Conservation (phyloP, 164 flowering plant genomes). For the Dillenia turbinata region DNA sequence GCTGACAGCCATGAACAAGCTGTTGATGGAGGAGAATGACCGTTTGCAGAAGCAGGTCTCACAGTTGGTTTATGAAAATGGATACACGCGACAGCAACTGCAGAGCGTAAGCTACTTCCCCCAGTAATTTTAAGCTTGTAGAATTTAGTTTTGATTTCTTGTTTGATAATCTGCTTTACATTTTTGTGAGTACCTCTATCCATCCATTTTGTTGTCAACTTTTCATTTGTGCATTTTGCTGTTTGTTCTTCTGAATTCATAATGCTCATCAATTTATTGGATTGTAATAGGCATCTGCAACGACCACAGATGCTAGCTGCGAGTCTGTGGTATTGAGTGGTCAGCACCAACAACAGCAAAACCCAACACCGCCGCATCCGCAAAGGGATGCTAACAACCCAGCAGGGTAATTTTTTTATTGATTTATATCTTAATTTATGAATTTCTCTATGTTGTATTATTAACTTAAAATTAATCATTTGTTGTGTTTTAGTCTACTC, state of each 20-base stretch:
- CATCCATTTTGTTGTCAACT: too few relatives aligned
- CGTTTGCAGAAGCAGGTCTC: constrained; percentile 90
- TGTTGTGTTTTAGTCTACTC: constrained; percentile 44
- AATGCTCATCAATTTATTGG: too few relatives aligned
- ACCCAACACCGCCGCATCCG: constrained; percentile 70
- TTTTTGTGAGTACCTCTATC: too few relatives aligned
- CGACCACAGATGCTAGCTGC: constrained; percentile 79
- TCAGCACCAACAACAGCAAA: constrained; percentile 71
- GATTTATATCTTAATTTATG: background rate
- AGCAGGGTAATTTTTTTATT: constrained; percentile 51
- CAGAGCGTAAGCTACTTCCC: constrained; percentile 39
- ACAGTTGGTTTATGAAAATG: constrained; percentile 74
- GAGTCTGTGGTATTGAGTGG: constrained; percentile 85
- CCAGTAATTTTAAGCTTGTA: too few relatives aligned
- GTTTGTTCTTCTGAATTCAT: too few relatives aligned
- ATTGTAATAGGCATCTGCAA: constrained; percentile 40
- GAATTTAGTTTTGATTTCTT: too few relatives aligned
- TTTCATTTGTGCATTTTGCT: too few relatives aligned
- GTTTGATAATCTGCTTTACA: too few relatives aligned
- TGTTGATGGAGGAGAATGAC: constrained; percentile 92
- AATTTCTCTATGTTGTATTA: background rate
- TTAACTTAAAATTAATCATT: background rate
- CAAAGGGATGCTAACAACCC: constrained; percentile 83
- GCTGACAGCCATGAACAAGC: constrained; percentile 86
- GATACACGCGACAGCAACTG: constrained; percentile 66